Conservation (phyloP, 225 moss, liverwort and hornwort species). For the Physcomitrium patens region DNA sequence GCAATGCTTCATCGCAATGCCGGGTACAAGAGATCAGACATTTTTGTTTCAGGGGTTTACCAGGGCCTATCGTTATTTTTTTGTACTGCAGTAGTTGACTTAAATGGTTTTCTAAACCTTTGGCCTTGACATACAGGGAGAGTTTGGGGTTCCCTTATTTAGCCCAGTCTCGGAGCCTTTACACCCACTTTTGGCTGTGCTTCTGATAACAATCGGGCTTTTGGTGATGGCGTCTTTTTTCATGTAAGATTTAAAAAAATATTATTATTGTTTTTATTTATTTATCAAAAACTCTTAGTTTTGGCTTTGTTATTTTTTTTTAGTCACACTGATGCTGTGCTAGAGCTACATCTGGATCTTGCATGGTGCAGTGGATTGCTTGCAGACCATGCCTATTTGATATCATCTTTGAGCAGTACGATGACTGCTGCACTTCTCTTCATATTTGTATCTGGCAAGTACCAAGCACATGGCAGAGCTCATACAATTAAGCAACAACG, state of each 20-base stretch:
- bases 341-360: conserved; percentile 16
- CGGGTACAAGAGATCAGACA: background rate
- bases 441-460: background rate
- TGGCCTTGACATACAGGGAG: conserved; percentile 51
- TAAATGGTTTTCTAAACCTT: conserved; percentile 17
- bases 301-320: background rate
- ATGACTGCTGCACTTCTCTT: conserved; percentile 2
- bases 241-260: conserved; percentile 58
- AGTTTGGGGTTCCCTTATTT: conserved; percentile 52
- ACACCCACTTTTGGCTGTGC: conserved; percentile 80
- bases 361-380: background rate
- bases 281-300: too few relatives aligned
- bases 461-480: conserved; percentile 8
- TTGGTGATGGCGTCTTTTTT: conserved; percentile 84
- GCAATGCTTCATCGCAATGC: conserved; percentile 8
- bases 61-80: background rate
- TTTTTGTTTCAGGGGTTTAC: background rate
- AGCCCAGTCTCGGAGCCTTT: conserved; percentile 85
- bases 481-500: background rate
- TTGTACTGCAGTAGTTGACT: background rate
- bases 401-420: conserved; percentile 6
- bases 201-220: conserved; percentile 77
- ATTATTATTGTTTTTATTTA: background rate
- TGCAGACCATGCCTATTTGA: conserved; percentile 8
- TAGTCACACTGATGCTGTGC: background rate